Conservation (phyloP, 495 filamentous ascomycete genomes). For the Penicillium canescens region DNA sequence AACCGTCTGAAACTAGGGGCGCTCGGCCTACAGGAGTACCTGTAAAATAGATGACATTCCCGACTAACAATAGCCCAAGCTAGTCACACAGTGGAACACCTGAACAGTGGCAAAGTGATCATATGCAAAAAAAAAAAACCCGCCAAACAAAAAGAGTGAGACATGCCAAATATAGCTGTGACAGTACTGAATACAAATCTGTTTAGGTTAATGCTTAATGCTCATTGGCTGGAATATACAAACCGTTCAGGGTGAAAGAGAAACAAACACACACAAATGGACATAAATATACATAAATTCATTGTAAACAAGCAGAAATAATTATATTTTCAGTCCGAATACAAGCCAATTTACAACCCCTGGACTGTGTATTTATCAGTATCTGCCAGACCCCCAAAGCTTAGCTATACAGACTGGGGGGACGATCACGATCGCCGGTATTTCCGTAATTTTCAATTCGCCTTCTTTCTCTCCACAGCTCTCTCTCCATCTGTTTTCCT, state of each 20-base stretch:
- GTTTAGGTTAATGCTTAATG: not conserved
- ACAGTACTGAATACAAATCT: not conserved
- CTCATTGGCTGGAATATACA: conserved; percentile 1
- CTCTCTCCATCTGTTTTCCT: conserved; percentile 8
- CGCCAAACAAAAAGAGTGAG: not conserved
- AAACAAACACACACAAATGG: conserved; percentile 3
- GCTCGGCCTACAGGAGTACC: not conserved
- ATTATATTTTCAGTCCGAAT: no score
- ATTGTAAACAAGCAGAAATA: no score
- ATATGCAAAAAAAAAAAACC: conserved; percentile 1
- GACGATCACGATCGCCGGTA: conserved; percentile 16
- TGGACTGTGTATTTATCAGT: no score
- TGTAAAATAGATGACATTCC: conserved; percentile 1
- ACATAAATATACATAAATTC: not conserved
- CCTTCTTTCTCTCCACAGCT: conserved; percentile 21
- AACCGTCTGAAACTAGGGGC: conserved; percentile 24
- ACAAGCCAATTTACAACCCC: no score
- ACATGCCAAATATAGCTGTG: conserved; percentile 11
- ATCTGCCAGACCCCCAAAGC: not conserved
- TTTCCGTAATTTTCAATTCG: conserved; percentile 19
- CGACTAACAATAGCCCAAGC: not conserved
- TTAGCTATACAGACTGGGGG: not conserved
- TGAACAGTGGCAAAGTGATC: conserved; percentile 4
- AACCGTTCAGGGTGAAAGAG: conserved; percentile 6
- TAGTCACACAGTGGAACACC: conserved; percentile 2